Evolutionary conservation across 2,329 filamentous ascomycete species (phyloP), one percentile per base, ranked within the genome.

Genomic region (Hypoxylon sp.): DNA sequence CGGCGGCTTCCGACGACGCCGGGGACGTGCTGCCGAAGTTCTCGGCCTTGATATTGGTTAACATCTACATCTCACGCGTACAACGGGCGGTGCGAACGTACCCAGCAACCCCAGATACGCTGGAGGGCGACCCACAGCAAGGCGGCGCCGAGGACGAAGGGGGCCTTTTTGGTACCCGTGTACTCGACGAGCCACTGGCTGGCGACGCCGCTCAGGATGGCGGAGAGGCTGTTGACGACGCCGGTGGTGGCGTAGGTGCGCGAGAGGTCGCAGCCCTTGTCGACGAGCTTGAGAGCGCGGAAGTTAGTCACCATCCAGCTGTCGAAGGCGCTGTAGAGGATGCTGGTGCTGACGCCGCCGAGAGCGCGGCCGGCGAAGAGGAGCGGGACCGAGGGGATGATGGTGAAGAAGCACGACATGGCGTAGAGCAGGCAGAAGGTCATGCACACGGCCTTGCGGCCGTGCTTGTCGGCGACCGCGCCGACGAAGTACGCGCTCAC

Each of bases 231-330:
- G 70, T 83, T 87, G 55, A 83, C 64, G 2, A 78, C 80, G 3
- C 79, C 79, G 73, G 83, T 80, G 23, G 77, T 73, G 3, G 81
- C 82, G 67, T 84, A 85, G 18, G 86, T 77, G 24, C 74, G 72
- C 13, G 69, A 68, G 17, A 72, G 45, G 33, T 71, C 67, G 35
- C 69, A 72, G 6, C 69, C 70, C 17, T 66, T n/a, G 7, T 66
- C 60, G 50, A 79, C 78, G 24, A 87, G 73, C 35, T 77, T 77
- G 6, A 74, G 69, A 7, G 75, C 74, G 6, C 70, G 71, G n/a
- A 78, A 86, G 64, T 87, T 83, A 42, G 81, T 77, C 23, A 86
- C 80, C 75, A 87, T 80, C 83, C 83, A 86, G 41, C 81, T 80
- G 63, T 87, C 83, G 60, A 87, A 86, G 8, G 81, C 81, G 43